Base-by-base conservation (phyloP, 441 rosid genomes). In the Euphorbia celastroides region DNA sequence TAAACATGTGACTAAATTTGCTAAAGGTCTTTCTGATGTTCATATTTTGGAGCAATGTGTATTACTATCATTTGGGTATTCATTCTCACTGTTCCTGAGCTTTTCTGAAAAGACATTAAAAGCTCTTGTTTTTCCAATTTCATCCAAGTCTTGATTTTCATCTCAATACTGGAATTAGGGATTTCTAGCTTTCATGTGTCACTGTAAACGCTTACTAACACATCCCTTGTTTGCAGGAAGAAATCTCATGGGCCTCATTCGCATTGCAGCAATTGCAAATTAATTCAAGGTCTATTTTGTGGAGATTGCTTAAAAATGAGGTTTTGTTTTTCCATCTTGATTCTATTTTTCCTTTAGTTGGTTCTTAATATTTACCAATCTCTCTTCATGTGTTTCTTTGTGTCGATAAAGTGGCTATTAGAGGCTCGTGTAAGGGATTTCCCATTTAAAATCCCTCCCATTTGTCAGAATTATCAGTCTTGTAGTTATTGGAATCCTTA, bases 231-330 rank as follows among this genome's bases (percentile, higher is more conserved):
- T 68, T 72, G 65, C 78, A 87, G 96, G 81, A 93, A 93, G 78
- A 93, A 90, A 75, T 84, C 94, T 51, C 93, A 83, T 3, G 90
- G 97, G 62, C 62, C 72, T 69, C 96, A 81, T 22, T 87, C 94
- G 50, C 68, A 70, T 16, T 90, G 97, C 73, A 50, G 83, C 64
- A 51, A 75, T 72, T 93, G 98, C 68, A 65, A 78, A 46, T 16
- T 76, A 83, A 88, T 84, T 38, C 91, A 82, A 71, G 97, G 97
- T 38, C 96, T 90, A 57, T 87, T 93, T 71, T 93, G 98, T 74
- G 96, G 94, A 44, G 92, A 86, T 71, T 93, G 97, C 77, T 79
- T 93, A 78, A 82, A 70, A 67, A 90, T 79, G 85, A 92, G 98
- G 97, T 90, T 60, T 44, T 22, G 56, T 36, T 23, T 59, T 28